Conservation (phyloP, 169 alveolate species). For the Cryptosporidium bovis region DNA sequence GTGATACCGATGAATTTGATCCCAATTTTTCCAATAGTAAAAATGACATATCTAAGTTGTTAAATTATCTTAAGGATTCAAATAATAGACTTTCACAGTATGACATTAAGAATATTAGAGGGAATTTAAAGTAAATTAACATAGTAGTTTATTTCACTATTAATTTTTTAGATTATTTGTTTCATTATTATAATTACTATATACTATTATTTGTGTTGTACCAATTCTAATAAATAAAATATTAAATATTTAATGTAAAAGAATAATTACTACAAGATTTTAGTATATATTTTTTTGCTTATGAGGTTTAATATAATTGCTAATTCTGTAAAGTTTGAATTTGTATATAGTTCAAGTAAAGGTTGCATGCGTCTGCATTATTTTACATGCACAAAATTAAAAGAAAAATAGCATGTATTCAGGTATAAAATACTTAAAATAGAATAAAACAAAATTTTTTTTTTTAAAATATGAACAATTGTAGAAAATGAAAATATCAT, state of each 20-base stretch:
- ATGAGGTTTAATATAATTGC: not conserved
- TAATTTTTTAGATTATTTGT: not conserved
- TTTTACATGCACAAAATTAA: not conserved
- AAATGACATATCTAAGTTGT: slow-evolving; percentile 1
- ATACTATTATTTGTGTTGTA: too few species aligned
- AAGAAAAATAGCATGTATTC: not conserved
- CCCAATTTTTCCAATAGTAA: not conserved
- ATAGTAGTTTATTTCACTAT: not conserved
- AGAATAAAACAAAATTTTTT: not conserved
- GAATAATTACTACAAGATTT: not conserved
- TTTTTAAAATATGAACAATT: not conserved
- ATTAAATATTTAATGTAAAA: too few species aligned
- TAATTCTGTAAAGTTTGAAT: not conserved
- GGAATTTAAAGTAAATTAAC: not conserved
- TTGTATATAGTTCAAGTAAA: not conserved
- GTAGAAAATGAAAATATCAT: slow-evolving; percentile 31
- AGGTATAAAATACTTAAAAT: not conserved
- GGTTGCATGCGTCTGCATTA: slow-evolving; percentile 10
- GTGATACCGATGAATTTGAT: not conserved
- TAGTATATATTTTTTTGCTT: too few species aligned
- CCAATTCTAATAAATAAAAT: too few species aligned
- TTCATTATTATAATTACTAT: not conserved
- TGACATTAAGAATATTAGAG: not conserved
- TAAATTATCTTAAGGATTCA: slow-evolving; percentile 16
- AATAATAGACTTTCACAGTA: slow-evolving; percentile 40